Conservation (phyloP, 2,329 filamentous ascomycete species). For the Gremmenia infestans region DNA sequence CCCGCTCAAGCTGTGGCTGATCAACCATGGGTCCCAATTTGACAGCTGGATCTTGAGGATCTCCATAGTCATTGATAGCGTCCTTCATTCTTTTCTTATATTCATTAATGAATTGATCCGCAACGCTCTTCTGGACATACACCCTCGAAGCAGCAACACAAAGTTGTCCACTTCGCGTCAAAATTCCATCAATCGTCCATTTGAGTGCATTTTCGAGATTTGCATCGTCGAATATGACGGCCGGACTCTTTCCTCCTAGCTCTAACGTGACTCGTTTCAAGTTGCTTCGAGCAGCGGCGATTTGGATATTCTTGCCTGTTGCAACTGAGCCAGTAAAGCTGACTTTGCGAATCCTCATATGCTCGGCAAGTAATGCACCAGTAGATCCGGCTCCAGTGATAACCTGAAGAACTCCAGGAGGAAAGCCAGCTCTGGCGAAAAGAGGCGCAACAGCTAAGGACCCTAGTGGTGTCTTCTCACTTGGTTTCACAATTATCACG, state of each 20-base stretch:
- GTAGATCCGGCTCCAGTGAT: conserved; percentile 31
- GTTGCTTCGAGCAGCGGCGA: conserved; percentile 51
- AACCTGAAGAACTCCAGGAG: conserved; percentile 39
- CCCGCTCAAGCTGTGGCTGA: conserved; percentile 60
- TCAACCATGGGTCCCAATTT: conserved; percentile 70
- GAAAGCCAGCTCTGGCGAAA: conserved; percentile 37
- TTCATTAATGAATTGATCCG: conserved; percentile 55
- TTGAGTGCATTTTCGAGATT: conserved; percentile 54
- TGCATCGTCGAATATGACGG: conserved; percentile 58
- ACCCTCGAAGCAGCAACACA: conserved; percentile 58
- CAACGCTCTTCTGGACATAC: conserved; percentile 52
- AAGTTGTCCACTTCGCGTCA: conserved; percentile 52
- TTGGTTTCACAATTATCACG: conserved; percentile 56
- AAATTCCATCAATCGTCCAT: conserved; percentile 49
- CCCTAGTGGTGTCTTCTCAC: conserved; percentile 58
- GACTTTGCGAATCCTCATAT: conserved; percentile 28
- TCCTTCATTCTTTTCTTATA: conserved; percentile 51
- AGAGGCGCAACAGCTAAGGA: conserved; percentile 33
- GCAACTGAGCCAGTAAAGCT: conserved; percentile 70
- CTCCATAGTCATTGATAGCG: conserved; percentile 57
- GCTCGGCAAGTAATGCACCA: conserved; percentile 26
- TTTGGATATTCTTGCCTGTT: conserved; percentile 68
- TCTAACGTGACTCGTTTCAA: conserved; percentile 59
- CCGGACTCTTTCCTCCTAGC: conserved; percentile 58
- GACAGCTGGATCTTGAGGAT: conserved; percentile 60